Conservation (phyloP, 208 protist species). For the Vickermania spadyakhi region DNA sequence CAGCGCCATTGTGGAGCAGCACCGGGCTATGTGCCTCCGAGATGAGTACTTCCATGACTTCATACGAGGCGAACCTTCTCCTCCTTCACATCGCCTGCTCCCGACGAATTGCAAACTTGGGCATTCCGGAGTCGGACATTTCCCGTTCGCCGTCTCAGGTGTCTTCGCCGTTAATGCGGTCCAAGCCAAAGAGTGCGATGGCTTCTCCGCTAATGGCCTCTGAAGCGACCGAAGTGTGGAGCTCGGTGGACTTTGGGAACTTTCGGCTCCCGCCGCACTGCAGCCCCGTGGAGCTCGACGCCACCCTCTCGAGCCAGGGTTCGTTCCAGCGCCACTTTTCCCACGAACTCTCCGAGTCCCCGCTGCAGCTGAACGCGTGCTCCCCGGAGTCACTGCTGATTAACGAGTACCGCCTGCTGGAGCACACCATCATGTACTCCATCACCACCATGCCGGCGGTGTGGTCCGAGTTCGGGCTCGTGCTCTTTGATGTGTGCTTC, state of each 20-base stretch:
- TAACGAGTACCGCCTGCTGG: constrained; percentile 71
- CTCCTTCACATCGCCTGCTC: constrained; percentile 53
- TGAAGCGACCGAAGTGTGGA: neutral
- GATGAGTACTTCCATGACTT: constrained; percentile 16
- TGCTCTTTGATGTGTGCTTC: constrained; percentile 81
- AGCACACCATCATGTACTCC: constrained; percentile 56
- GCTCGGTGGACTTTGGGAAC: neutral
- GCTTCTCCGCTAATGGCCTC: neutral
- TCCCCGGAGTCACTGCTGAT: constrained; percentile 22
- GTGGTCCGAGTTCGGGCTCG: constrained; percentile 80
- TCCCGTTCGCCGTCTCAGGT: neutral
- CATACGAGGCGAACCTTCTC: constrained; percentile 54
- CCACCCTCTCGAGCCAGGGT: neutral
- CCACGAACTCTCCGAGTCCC: neutral
- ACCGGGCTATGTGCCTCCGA: constrained; percentile 17
- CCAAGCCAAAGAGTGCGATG: neutral
- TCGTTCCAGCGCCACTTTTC: neutral
- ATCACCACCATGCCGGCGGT: constrained; percentile 33
- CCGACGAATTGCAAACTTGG: constrained; percentile 22
- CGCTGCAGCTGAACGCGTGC: neutral
- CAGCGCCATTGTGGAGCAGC: neutral
- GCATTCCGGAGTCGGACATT: constrained; percentile 8
- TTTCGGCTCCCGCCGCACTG: neutral
- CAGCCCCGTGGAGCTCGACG: neutral
- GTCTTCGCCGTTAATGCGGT: constrained; percentile 1